Evolutionary conservation across 2,329 filamentous ascomycete species (phyloP).

Genomic region (Epichloe aotearoae): DNA sequence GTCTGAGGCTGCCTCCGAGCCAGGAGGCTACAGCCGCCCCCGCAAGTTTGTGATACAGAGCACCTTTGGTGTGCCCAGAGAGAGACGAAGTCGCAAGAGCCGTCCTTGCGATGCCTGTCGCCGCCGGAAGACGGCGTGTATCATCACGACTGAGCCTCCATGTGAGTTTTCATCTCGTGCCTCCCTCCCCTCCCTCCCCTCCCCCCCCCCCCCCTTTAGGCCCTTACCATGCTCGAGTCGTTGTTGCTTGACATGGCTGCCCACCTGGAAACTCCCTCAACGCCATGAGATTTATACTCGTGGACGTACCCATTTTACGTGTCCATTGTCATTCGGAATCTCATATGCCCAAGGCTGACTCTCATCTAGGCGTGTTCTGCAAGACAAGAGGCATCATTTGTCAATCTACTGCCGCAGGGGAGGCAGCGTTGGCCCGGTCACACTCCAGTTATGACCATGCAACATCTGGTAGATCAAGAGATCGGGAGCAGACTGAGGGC

Average conservation of each 20-base stretch:
- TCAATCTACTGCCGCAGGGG: conserved; percentile 15
- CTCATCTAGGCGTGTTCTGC: conserved; percentile 20
- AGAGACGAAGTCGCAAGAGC: conserved; percentile 31
- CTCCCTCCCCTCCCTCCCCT: background rate
- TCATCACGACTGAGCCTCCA: conserved; percentile 29
- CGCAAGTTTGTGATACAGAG: conserved; percentile 29
- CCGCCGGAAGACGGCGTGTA: conserved; percentile 32
- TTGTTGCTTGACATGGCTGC: background rate
- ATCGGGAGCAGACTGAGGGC: background rate
- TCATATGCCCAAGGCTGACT: background rate
- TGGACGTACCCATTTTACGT: background rate
- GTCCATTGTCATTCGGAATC: background rate
- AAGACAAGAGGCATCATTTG: conserved; percentile 20
- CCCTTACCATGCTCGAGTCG: background rate
- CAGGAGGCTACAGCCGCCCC: conserved; percentile 4
- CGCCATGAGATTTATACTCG: background rate
- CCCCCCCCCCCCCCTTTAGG: background rate
- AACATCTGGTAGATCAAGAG: background rate
- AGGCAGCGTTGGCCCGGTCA: conserved; percentile 1
- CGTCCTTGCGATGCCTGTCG: conserved; percentile 33
- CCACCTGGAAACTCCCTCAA: background rate
- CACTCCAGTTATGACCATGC: background rate
- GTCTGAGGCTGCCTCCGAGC: conserved; percentile 2
- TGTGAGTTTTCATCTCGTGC: conserved; percentile 19
- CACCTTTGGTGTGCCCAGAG: conserved; percentile 26